Conservation (phyloP, 164 flowering plant genomes). For the Malania oleifera region DNA sequence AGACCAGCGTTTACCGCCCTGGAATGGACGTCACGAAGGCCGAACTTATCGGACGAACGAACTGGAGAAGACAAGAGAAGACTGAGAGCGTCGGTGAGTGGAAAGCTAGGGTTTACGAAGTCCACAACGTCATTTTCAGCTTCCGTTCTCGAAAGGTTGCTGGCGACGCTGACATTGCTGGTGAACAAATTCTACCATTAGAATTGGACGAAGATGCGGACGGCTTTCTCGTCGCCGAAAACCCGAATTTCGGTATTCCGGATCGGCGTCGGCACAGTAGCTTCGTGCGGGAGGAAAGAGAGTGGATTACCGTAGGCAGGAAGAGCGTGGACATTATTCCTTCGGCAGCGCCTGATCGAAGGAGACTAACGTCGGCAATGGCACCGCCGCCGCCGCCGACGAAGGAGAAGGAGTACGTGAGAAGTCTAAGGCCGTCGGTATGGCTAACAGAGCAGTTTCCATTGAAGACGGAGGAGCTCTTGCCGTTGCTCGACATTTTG, state of each 20-base stretch:
- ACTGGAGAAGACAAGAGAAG: slow-evolving; percentile 87
- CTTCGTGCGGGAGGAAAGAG: slow-evolving; percentile 63
- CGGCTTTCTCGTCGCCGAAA: slow-evolving; percentile 81
- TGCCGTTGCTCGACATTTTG: slow-evolving; percentile 86
- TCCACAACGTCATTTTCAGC: slow-evolving; percentile 79
- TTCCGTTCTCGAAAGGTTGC: slow-evolving; percentile 69
- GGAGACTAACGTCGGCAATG: slow-evolving; percentile 15
- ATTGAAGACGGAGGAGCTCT: slow-evolving; percentile 76
- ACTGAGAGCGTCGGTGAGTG: slow-evolving; percentile 77
- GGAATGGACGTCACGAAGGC: slow-evolving; percentile 96
- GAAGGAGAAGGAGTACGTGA: slow-evolving; percentile 79
- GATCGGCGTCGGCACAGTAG: slow-evolving; percentile 62
- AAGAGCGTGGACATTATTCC: slow-evolving; percentile 56
- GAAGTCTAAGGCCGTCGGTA: slow-evolving; percentile 68
- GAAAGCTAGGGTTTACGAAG: slow-evolving; percentile 81
- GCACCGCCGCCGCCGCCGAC: slow-evolving; percentile 30
- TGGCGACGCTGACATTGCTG: slow-evolving; percentile 25
- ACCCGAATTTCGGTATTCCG: slow-evolving; percentile 36
- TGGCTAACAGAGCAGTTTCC: slow-evolving; percentile 98
- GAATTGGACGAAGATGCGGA: slow-evolving; percentile 81
- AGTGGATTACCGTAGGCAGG: slow-evolving; percentile 42
- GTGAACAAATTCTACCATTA: slow-evolving; percentile 53
- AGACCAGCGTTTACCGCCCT: slow-evolving; percentile 79
- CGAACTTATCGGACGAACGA: slow-evolving; percentile 58
- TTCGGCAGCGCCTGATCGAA: slow-evolving; percentile 12